Base-by-base conservation (phyloP, 106 monocot species). In the Platanthera guangdongensis region DNA sequence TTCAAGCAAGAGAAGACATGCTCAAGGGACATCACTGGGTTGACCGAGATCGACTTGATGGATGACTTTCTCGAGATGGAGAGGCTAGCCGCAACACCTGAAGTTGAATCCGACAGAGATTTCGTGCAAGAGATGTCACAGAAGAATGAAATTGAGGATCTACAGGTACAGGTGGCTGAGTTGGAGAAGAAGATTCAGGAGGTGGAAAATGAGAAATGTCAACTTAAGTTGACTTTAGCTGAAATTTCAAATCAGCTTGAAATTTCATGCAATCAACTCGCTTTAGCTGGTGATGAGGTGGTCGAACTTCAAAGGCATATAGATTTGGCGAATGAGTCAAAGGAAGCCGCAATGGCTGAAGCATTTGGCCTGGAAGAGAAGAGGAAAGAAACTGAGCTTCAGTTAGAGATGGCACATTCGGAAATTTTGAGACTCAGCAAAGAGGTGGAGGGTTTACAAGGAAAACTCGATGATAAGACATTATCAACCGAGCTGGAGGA, bases 51-150 rank as follows among this genome's bases (percentile, higher is more conserved):
- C 77, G 88, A 86, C 15, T 82, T 95, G 12, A 92, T 95, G 95
- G 86, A 95, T 90, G 95, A 95, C 81, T 95, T 95, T 83, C 82
- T 95, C 48, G 92, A 95, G 78, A 95, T 95, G 95, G 95, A 95
- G 80, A 95, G 76, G 48, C 84, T 95, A 7, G 93, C 78, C 62
- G 68, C 85, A 21, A 69, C 84, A 18, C 79, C 83, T 53, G 86
- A 84, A 32, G 45, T 21, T 80, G 78, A 75, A 72, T 74, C 79
- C 47, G 48, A 77, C 47, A n/a, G 52, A 79, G 72, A 30, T 74
- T 47, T 39, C 78, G 32, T 15, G 11, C 75, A 50, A 45, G 71
- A 68, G 12, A 78, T 73, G 57, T 54, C 76, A 19, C 71, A 47
- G 7, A 76, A 78, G 60, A 71, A 39, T 74, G 86, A 81, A 78